Percentiles rank a stretch among this genome's conserved stretches.
Evolutionary conservation across 2,329 filamentous ascomycete species (phyloP).

Genomic region (Microdochium trichocladiopsis): DNA sequence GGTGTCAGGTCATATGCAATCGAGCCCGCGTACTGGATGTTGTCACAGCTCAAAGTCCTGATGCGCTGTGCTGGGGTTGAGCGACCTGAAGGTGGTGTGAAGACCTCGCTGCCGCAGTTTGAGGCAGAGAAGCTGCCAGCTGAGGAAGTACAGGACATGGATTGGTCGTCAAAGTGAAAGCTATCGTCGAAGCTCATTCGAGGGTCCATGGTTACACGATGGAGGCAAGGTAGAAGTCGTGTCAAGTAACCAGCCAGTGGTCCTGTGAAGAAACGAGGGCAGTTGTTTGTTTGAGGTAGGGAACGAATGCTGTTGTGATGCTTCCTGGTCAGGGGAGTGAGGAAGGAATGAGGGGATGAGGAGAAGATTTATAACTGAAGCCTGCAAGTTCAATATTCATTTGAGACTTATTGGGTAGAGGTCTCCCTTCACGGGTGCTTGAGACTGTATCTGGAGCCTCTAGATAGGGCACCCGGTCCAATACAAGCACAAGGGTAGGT

Average conservation of each 20-base stretch:
- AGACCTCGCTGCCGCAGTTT: neutral
- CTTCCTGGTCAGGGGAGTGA: neutral
- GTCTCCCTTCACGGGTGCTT: neutral
- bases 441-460: neutral
- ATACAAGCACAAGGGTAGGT: neutral
- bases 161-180: neutral
- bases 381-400: neutral
- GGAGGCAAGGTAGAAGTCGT: neutral
- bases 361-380: neutral
- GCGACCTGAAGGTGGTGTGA: neutral
- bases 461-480: neutral
- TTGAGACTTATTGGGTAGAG: neutral
- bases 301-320: neutral
- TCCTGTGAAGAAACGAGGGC: neutral
- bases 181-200: neutral
- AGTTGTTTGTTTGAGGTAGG: neutral
- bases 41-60: neutral
- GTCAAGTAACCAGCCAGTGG: neutral
- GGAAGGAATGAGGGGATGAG: neutral
- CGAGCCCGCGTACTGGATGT: neutral
- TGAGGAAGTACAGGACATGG: neutral
- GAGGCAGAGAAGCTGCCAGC: neutral
- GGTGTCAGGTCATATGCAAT: constrained; percentile 19
- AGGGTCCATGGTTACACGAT: neutral
- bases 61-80: neutral